Conservation (phyloP, 2,329 filamentous ascomycete species). For the Fusarium fracticaudum region DNA sequence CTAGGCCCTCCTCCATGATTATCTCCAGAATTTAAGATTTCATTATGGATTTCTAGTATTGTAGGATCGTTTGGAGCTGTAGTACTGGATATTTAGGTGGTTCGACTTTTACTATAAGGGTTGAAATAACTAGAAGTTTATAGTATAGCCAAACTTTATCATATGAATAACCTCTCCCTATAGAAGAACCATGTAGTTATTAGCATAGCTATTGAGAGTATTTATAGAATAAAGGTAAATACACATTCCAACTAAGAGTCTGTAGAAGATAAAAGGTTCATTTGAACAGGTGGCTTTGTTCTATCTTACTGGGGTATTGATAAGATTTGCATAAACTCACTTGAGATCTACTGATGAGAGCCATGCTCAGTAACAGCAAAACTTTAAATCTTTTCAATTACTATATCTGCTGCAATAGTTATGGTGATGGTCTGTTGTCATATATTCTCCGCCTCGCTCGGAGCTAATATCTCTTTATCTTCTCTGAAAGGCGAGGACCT, state of each 20-base stretch:
- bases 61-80: background rate
- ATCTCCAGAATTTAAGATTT: background rate
- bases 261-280: background rate
- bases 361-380: background rate
- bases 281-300: background rate
- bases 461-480: background rate
- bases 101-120: background rate
- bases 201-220: no score
- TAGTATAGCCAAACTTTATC: background rate
- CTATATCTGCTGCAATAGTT: background rate
- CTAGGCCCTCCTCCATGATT: background rate
- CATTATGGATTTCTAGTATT: background rate
- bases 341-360: background rate
- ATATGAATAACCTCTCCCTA: background rate
- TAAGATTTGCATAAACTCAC: background rate
- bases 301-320: background rate
- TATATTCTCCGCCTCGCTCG: background rate
- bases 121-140: background rate
- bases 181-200: background rate
- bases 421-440: background rate
- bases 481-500: no score
- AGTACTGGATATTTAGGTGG: no score
- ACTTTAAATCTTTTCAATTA: no score
- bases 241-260: background rate
- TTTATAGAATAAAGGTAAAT: background rate